These are phyloP conservation scores for Brassica carinata DNA, from an alignment of 345 rosid genomes.

Conservation along the genomic window DNA sequence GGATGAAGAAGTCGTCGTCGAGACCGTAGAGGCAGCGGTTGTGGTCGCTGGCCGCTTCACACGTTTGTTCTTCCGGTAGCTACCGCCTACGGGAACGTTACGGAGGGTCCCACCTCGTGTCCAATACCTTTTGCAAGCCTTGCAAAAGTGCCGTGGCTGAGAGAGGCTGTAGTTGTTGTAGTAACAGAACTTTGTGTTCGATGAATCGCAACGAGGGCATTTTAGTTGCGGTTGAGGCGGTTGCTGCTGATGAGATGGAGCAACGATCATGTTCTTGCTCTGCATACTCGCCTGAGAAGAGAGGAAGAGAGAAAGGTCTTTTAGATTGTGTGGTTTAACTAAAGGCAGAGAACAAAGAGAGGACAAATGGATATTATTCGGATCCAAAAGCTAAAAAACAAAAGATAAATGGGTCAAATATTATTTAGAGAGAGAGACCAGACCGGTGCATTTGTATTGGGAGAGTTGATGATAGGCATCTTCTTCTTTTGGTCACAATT, in stretches of 20 bases:
- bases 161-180: slow-evolving; percentile 80
- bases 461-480: slow-evolving; percentile 62
- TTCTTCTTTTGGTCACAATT: slow-evolving; percentile 54
- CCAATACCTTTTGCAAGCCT: slow-evolving; percentile 80
- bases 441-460: slow-evolving; percentile 67
- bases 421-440: slow-evolving; percentile 29
- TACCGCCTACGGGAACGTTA: slow-evolving; percentile 78
- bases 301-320: slow-evolving; percentile 27
- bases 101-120: slow-evolving; percentile 68
- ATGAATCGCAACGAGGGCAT: slow-evolving; percentile 79
- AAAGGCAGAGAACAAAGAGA: slow-evolving; percentile 41
- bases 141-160: slow-evolving; percentile 74
- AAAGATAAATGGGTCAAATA: slow-evolving; percentile 49
- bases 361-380: slow-evolving; percentile 43
- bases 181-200: slow-evolving; percentile 79
- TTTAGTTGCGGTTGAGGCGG: slow-evolving; percentile 51
- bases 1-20: slow-evolving; percentile 33
- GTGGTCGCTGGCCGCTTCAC: slow-evolving; percentile 49
- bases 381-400: slow-evolving; percentile 62
- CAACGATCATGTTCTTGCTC: slow-evolving; percentile 50
- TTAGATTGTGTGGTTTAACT: slow-evolving; percentile 44
- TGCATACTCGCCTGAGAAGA: slow-evolving; percentile 40
- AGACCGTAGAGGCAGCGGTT: slow-evolving; percentile 25
- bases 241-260: slow-evolving; percentile 49
- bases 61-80: slow-evolving; percentile 73